Conservation (phyloP, 2,329 filamentous ascomycete species). For the Xylariaceae sp. region DNA sequence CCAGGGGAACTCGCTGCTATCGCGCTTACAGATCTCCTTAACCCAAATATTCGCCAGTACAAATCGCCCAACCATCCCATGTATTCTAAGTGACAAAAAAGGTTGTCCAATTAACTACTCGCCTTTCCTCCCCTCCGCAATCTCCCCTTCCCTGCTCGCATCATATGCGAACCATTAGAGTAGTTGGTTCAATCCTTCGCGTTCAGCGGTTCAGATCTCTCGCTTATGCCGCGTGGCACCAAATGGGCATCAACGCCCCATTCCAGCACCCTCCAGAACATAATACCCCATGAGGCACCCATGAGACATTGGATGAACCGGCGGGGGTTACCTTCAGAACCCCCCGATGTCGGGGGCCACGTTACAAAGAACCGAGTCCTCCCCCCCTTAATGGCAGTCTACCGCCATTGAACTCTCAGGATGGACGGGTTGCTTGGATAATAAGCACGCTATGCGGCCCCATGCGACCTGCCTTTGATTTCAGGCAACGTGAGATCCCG, state of each 20-base stretch:
- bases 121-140: neutral
- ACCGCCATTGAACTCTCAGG: neutral
- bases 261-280: slow-evolving; percentile 3
- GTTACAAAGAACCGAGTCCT: neutral
- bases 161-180: neutral
- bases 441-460: slow-evolving; percentile 7
- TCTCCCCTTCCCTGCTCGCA: neutral
- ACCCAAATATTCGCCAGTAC: neutral
- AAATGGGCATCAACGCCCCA: neutral
- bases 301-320: neutral
- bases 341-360: neutral
- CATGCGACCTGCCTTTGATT: slow-evolving; percentile 10
- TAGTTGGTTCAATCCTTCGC: slow-evolving; percentile 1
- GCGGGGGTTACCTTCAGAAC: neutral
- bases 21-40: neutral
- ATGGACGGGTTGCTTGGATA: neutral
- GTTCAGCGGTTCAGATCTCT: slow-evolving; percentile 14
- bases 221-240: slow-evolving; percentile 20
- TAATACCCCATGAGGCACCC: neutral
- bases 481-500: slow-evolving; percentile 15
- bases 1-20: neutral
- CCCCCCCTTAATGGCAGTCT: too few relatives aligned
- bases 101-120: neutral
- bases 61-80: neutral
- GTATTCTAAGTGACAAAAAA: neutral